A percentile compares a stretch with the other conserved stretches of the same genome.
These are phyloP conservation scores for Bryoerythrophyllum caledonicum DNA, from an alignment of 225 moss, liverwort and hornwort genomes.

Conservation along the genomic window DNA sequence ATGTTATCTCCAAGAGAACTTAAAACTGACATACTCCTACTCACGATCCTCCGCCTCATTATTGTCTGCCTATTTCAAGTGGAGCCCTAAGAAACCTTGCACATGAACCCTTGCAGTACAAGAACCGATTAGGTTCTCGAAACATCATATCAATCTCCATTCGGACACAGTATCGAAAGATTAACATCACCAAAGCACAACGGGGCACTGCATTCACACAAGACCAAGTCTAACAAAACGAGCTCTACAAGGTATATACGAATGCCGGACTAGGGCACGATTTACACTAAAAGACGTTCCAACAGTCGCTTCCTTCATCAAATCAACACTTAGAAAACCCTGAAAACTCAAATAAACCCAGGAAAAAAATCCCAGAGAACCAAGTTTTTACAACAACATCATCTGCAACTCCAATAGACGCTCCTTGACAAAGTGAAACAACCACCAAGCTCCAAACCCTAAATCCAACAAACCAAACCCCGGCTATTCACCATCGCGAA, in stretches of 20 bases:
- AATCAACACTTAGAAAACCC: neutral
- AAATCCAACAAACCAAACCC: neutral
- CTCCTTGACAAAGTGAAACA: neutral
- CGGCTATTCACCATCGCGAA: neutral
- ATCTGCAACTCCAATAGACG: neutral
- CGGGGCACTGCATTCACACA: neutral
- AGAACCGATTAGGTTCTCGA: neutral
- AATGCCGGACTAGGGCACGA: neutral
- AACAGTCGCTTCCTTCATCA: too few species aligned
- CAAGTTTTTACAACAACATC: neutral
- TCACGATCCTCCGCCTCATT: neutral
- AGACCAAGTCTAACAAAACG: neutral
- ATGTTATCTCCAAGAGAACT: neutral
- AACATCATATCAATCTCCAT: slow-evolving; percentile 4
- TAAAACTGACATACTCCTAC: neutral
- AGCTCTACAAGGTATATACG: neutral
- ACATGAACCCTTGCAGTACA: neutral
- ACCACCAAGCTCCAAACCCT: slow-evolving; percentile 11
- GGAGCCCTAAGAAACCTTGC: neutral
- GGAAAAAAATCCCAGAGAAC: neutral
- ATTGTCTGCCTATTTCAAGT: neutral
- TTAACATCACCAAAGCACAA: neutral
- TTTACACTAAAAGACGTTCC: neutral
- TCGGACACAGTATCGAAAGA: neutral
- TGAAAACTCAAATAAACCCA: neutral